Base-by-base conservation (phyloP, 1,139 yeast species). In the Schwanniomyces etchellsii region DNA sequence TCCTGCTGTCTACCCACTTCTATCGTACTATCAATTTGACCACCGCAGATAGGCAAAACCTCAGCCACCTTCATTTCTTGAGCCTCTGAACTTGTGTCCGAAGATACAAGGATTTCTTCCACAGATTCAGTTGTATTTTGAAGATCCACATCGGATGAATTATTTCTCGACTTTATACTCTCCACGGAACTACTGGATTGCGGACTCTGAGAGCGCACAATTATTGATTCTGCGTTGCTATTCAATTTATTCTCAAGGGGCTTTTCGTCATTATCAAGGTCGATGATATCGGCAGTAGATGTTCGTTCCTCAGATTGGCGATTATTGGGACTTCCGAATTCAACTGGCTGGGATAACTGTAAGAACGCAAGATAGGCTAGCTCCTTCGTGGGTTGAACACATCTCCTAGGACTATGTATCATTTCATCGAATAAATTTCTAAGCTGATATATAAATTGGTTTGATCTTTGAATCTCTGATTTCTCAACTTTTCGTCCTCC, bases 1-100 rank as follows among this genome's bases (percentile, higher is more conserved):
- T 91, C 98, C 52, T 91, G 98, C 52, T 91, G 98, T 42, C 95
- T 70, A 3, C 96, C 96, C 39, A 84, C 70, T 43, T 81, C 91
- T 30, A 81, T 66, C 0, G 91, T 78, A 42, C 79, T 74, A 36
- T 76, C 85, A 54, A 81, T 70, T 46, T 80, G 85, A 36, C 76
- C 81, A 2, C 73, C 55, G 36, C 76, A 70, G 6, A 81, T 78
- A 23, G 64, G 58, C 24, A 64, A 43, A 3, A 62, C 39, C 29
- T 45, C 44, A 1, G 31, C 27, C n/a, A 18, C 21, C 21, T 18
- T n/a, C 21, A 7, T n/a, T n/a, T 7, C n/a, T 16, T 15, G 5
- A 17, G 13, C n/a, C 16, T 15, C 32, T 20, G 22, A 7, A 29
- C 31, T 5, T 27, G 35, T 30, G 24, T 31, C 3, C 27, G 27